Evolutionary conservation across 176 grass and related monocot genomes (phyloP).

Genomic region (Oryza meridionalis): DNA sequence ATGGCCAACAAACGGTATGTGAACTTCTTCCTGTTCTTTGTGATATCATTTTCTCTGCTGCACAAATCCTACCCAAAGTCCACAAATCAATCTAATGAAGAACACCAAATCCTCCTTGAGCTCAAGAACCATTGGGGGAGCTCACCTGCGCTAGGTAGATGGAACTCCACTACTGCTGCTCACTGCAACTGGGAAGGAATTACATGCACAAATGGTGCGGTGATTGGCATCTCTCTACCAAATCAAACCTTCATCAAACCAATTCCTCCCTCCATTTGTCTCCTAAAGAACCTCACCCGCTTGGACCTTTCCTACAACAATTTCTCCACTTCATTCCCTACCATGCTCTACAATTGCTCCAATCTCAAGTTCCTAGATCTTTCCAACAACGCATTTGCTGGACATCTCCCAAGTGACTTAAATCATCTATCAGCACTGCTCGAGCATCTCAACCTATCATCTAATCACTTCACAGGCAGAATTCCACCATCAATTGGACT

Average conservation of each 20-base stretch:
- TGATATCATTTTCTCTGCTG: no score
- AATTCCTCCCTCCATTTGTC: constrained; percentile 54
- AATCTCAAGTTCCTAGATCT: constrained; percentile 40
- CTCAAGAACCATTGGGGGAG: no score
- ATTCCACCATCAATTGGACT: constrained; percentile 48
- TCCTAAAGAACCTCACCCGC: constrained; percentile 25
- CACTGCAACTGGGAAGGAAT: no score
- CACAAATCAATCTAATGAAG: no score
- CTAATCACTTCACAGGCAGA: constrained; percentile 40
- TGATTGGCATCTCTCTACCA: constrained; percentile 3
- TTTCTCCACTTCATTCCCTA: constrained; percentile 48
- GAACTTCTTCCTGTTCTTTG: no score
- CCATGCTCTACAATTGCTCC: constrained; percentile 48
- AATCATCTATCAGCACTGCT: constrained; percentile 35
- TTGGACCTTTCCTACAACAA: constrained; percentile 55
- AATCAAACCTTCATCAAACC: background rate
- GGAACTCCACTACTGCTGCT: no score
- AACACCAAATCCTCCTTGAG: no score
- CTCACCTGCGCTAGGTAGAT: no score
- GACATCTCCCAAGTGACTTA: constrained; percentile 42
- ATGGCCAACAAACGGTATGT: no score
- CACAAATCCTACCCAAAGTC: no score
- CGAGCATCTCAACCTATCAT: constrained; percentile 46
- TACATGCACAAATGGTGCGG: no score
- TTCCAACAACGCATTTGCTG: constrained; percentile 59